Evolutionary conservation across 495 filamentous ascomycete species (phyloP), one percentile per base, ranked within the genome.

Genomic region (Xylaria sp.): DNA sequence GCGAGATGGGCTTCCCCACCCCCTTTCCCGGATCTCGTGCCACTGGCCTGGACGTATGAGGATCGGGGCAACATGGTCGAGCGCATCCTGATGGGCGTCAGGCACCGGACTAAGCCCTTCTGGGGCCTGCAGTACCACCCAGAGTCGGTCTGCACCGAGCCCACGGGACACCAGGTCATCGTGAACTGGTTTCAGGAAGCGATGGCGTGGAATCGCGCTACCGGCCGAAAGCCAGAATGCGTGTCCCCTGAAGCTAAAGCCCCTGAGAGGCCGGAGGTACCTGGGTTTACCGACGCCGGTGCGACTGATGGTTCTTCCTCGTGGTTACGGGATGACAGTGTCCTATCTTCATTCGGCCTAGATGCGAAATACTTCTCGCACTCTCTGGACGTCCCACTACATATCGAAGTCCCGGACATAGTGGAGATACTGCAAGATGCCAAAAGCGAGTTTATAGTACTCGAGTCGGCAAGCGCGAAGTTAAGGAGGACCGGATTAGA

Each of bases 91-190:
- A 97, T 97, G 92, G 93, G 87, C 3, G 89, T 91, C 24, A 87
- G 82, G 61, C 94, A 97, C 77, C 80, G 59, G 33, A 70, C 73
- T 3, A 93, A 90, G 73, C 96, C 96, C 6, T 97, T 95, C 73
- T 97, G 91, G 90, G 96, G 91, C 0, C 82, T 99, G 43, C 96
- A 99, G 75, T 98, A 95, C 77, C 96, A 99, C 76, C 95, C 95
- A 0, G 96, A 99, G 78, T 97, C 93, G 0, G 91, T 97, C 72
- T 97, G 95, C 76, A 97, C 96, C 5, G 88, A 88, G 61, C 74
- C 82, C n/a, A 87, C 89, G 40, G 92, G 93, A 40, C 86, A 84
- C 33, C 78, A 82, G 44, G 82, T 98, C 40, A 84, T 98, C 33
- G 75, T 80, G 55, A 93, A 92, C 71, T 99, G 95, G 93, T 97